Evolutionary conservation across 2,329 filamentous ascomycete species (phyloP).

Genomic region (Zymoseptoria ardabiliae): DNA sequence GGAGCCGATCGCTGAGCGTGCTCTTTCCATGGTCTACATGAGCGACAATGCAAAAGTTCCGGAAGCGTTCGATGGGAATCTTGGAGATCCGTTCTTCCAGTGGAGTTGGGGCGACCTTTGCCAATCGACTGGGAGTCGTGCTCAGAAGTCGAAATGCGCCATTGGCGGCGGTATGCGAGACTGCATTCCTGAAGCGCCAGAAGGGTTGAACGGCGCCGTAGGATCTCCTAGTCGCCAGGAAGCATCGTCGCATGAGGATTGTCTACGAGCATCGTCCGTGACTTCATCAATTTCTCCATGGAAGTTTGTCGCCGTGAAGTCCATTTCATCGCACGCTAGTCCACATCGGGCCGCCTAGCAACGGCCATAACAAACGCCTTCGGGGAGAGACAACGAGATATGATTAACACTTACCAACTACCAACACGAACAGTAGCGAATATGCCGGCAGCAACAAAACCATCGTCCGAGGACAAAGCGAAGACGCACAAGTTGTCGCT

Average conservation of each 20-base stretch:
- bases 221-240: constrained; percentile 23
- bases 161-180: constrained; percentile 2
- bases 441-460: constrained; percentile 14
- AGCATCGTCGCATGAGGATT: constrained; percentile 44
- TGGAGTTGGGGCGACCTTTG: constrained; percentile 26
- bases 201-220: constrained; percentile 14
- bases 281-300: background rate
- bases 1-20: constrained; percentile 82
- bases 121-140: constrained; percentile 10
- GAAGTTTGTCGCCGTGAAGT: background rate
- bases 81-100: constrained; percentile 60
- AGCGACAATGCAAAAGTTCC: constrained; percentile 98
- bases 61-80: constrained; percentile 70
- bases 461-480: constrained; percentile 54
- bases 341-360: background rate
- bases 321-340: background rate
- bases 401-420: background rate
- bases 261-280: background rate
- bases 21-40: constrained; percentile 99
- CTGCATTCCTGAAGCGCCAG: background rate
- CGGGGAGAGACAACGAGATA: background rate
- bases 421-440: constrained; percentile 1
- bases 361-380: constrained; percentile 6
- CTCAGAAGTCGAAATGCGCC: constrained; percentile 6
- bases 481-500: constrained; percentile 93